Conservation (phyloP, 139 green algal species). For the Auxenochlorella pyrenoidosa region DNA sequence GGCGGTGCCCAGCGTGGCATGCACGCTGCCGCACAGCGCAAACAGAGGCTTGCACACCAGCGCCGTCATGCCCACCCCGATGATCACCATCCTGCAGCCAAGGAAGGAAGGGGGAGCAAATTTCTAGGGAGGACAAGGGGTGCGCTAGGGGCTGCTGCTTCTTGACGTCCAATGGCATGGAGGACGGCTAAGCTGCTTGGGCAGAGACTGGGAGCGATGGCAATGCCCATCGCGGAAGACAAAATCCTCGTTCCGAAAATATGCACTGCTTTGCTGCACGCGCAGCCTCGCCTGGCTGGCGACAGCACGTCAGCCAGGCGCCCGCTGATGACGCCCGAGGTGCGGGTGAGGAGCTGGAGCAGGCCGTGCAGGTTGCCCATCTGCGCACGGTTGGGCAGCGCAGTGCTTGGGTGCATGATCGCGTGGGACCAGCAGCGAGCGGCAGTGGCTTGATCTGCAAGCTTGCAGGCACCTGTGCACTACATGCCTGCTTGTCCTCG, state of each 20-base stretch:
- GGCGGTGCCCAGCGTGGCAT: conserved; percentile 62
- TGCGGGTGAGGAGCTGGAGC: conserved; percentile 83
- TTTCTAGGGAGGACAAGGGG: not conserved
- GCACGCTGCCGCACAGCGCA: conserved; percentile 65
- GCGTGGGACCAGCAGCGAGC: not conserved
- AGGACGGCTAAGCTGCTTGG: not conserved
- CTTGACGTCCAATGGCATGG: not conserved
- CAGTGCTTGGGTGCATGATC: too few species aligned
- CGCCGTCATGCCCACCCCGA: conserved; percentile 82
- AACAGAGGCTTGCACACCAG: conserved; percentile 90
- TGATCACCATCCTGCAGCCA: conserved; percentile 74
- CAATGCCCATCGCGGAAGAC: not conserved
- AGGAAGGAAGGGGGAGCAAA: not conserved
- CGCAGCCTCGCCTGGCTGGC: conserved; percentile 53
- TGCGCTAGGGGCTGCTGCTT: not conserved
- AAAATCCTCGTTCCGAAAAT: too few species aligned
- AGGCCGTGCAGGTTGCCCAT: conserved; percentile 86
- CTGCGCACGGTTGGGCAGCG: conserved; percentile 36
- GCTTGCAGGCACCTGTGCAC: too few species aligned
- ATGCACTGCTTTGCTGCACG: not conserved
- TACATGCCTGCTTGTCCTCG: not conserved
- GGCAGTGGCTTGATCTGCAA: too few species aligned
- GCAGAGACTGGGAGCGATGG: not conserved
- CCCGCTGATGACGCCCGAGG: conserved; percentile 77
- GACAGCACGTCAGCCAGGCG: conserved; percentile 80